Evolutionary conservation across 2,329 filamentous ascomycete genomes (phyloP), one percentile per base, ranked within the genome.

Genomic region (Diatrype stigma): DNA sequence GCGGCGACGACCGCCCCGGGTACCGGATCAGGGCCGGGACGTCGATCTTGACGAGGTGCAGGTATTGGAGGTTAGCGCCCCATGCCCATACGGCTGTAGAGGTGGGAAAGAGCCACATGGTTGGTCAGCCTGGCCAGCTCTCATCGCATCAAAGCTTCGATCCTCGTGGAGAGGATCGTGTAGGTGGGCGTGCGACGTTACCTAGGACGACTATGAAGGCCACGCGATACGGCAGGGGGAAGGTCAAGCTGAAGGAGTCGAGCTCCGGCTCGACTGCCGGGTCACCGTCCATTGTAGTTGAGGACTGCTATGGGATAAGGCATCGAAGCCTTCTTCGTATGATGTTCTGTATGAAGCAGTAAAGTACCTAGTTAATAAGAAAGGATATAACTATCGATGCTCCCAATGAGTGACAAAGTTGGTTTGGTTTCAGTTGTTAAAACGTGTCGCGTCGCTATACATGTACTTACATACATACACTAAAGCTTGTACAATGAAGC

Each of bases 171-270:
- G n/a, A n/a, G n/a, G n/a, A n/a, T n/a, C n/a, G n/a, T n/a, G n/a
- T n/a, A n/a, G n/a, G n/a, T n/a, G n/a, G n/a, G n/a, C n/a, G n/a
- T n/a, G n/a, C n/a, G n/a, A n/a, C n/a, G n/a, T n/a, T 77, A 95
- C 91, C 93, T 57, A 95, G 75, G 48, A 96, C 87, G 56, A 94
- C 75, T 62, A 96, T 87, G 60, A 95, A 81, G 54, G 90, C 90
- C 52, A 96, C 84, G 59, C 93, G 86, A 70, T 93, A 96, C 42
- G 94, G 93, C 54, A 97, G 78, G 48, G 93, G 94, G 59, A 97
- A 86, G 56, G 88, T 79, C 66, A 89, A 77, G 79, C 89, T 92
- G 78, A 96, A 94, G 70, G 83, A 80, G 79, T 96, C 92, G 70
- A 96, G 82, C 73, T 77, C 72, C 54, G 77, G 69, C 73, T 88